Evolutionary conservation across 1,284 basidiomycete genomes (phyloP).

Genomic region (Sporisorium iseilematis-ciliati): DNA sequence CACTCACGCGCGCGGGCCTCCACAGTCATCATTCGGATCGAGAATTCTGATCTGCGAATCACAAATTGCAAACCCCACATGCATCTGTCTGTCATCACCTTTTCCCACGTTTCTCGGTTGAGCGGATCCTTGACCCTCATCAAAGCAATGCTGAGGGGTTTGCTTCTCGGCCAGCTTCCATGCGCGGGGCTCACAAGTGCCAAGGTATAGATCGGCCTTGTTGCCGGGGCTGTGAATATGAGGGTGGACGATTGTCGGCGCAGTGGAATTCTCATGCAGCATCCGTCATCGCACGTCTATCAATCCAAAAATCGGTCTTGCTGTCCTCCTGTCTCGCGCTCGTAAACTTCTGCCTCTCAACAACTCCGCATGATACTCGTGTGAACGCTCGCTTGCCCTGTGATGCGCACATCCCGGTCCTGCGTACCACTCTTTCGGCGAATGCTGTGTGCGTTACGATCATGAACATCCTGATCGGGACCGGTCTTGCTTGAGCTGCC

Average conservation of each 20-base stretch:
- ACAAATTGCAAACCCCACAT: constrained; percentile 8
- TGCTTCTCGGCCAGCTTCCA: no score
- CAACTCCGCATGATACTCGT: neutral
- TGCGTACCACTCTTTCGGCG: neutral
- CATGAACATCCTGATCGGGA: neutral
- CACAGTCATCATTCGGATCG: constrained; percentile 10
- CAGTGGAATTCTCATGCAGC: constrained; percentile 6
- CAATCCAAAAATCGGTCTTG: neutral
- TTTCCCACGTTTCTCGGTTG: neutral
- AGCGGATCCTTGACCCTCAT: no score
- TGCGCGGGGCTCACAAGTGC: neutral
- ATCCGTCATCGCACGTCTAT: constrained; percentile 18
- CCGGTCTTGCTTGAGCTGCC: no score
- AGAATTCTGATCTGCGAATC: constrained; percentile 3
- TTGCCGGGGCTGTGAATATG: neutral
- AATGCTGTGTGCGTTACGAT: neutral
- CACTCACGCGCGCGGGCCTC: constrained; percentile 24
- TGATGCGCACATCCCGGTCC: neutral
- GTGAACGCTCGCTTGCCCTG: neutral
- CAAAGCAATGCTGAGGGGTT: no score
- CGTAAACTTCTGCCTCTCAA: neutral
- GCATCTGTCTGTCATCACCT: constrained; percentile 1
- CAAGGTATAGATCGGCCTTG: neutral
- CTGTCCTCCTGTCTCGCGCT: constrained; percentile 2
- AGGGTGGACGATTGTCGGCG: no score